Evolutionary conservation across 768 basidiomycete species (phyloP), one percentile per base, ranked within the genome.

Genomic region (Suillus decipiens): DNA sequence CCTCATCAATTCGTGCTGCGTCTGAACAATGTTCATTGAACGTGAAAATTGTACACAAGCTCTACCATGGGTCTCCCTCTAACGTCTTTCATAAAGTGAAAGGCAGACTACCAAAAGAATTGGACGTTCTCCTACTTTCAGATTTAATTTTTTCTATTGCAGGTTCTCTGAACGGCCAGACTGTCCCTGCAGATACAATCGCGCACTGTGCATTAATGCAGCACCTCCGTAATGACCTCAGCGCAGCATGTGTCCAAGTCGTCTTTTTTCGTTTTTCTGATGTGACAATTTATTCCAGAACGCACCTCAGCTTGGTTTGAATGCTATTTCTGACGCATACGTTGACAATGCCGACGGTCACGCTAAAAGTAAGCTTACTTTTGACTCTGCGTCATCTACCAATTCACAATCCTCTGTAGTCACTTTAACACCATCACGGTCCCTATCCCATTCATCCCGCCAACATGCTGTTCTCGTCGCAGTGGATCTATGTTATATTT

Each of bases 251-350:
- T 61, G 63, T 28, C 39, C 9, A 58, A 17, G 15, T 43, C 34
- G 33, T 42, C 57, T 41, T 60, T 48, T 59, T 61, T 28, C 48
- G 47, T 45, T 66, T 61, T 43, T 33, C 67, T 69, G 60, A 71
- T 47, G 9, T 56, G 22, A 37, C n/a, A 47, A 24, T 22, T 10
- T 47, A 43, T 43, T 58, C 54, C 68, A 92, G 90, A 91, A 92
- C 72, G 77, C 84, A 22, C 66, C 69, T 45, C 79, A 80, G 63
- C 81, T 92, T 12, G 88, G 86, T 42, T 74, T 92, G 59, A 81
- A 81, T 63, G 78, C 76, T 55, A 76, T 90, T 45, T 89, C 89
- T n/a, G 76, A 80, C 63, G 68, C 82, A 24, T 80, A 80, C 65
- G 70, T 86, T 24, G 81, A 82, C 66, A 75, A 81, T 24, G 71